Evolutionary conservation across 768 basidiomycete genomes (phyloP), one percentile per base, ranked within the genome.

Genomic region (Phanerochaete sordida): DNA sequence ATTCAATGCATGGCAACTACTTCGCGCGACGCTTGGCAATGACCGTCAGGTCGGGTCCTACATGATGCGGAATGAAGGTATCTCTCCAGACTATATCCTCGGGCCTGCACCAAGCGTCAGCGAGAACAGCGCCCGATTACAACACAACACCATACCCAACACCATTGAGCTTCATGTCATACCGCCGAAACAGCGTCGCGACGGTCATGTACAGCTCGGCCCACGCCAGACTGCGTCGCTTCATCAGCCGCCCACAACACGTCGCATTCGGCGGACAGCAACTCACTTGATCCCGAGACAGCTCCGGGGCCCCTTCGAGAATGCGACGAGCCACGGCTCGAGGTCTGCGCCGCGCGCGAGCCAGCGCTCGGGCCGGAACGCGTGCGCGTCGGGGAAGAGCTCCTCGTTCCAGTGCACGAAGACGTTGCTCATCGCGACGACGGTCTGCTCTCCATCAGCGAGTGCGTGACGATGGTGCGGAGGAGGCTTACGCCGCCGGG

Each of bases 211-310:
- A 77, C 9, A 81, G 65, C 65, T 80, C 75, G 49, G 75, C 74
- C 73, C 75, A 79, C 9, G 74, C 79, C 15, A 81, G 69, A 60
- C 77, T 80, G 33, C 56, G 54, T 23, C 57, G 43, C 26, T 4
- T 31, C n/a, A 21, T 15, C 12, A 53, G 27, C 16, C 15, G 6
- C 24, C 49, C n/a, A n/a, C n/a, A n/a, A 30, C 11, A 28, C 26
- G 16, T 21, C 46, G 28, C 24, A 24, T 50, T 16, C 12, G 21
- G 12, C 7, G 8, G 19, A 67, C 77, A 21, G n/a, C n/a, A n/a
- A n/a, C n/a, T n/a, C 47, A 80, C 77, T 79, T 79, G 23, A 79
- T 74, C 8, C 78, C 79, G 4, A 79, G 59, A 57, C 80, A 80
- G 47, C 74, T 75, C 21, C 79, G 64, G 5, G 78, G 77, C 0